Percentiles rank a stretch among this genome's conserved stretches.
Evolutionary conservation across 805 yeast species (phyloP).

Genomic region (Metschnikowia peoriensis): DNA sequence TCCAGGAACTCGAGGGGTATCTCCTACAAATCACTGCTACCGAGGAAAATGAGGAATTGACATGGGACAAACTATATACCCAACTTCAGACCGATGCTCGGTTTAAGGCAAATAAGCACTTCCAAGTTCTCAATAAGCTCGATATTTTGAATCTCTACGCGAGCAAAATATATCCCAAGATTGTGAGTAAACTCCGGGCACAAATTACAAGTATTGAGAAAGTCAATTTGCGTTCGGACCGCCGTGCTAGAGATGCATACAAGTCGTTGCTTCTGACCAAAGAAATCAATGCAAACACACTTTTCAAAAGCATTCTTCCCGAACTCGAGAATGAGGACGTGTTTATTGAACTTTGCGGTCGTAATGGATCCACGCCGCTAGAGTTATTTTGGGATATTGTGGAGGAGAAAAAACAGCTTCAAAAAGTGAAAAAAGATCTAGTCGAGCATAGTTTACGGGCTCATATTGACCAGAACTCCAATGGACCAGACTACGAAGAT

Average conservation of each 20-base stretch:
- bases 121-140: slow-evolving; percentile 47
- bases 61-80: slow-evolving; percentile 40
- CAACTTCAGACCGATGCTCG: slow-evolving; percentile 45
- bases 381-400: slow-evolving; percentile 75
- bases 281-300: slow-evolving; percentile 46
- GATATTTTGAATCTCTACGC: slow-evolving; percentile 61
- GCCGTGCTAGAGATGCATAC: slow-evolving; percentile 65
- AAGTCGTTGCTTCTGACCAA: slow-evolving; percentile 44
- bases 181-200: slow-evolving; percentile 20
- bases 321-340: slow-evolving; percentile 52
- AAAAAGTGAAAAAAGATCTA: slow-evolving; percentile 59
- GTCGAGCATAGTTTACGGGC: slow-evolving; percentile 51
- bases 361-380: slow-evolving; percentile 73
- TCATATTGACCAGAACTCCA: slow-evolving; percentile 8
- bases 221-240: slow-evolving; percentile 52
- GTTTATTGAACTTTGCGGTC: slow-evolving; percentile 64
- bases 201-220: slow-evolving; percentile 27
- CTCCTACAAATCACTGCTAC: slow-evolving; percentile 37
- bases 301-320: slow-evolving; percentile 57
- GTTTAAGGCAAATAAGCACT: slow-evolving; percentile 59
- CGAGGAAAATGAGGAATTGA: slow-evolving; percentile 24
- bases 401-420: slow-evolving; percentile 55
- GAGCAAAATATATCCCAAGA: slow-evolving; percentile 30
- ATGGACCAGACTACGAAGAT: slow-evolving; percentile 18
- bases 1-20: slow-evolving; percentile 51